Conservation (phyloP, 345 rosid genomes). For the Brassica nigra region DNA sequence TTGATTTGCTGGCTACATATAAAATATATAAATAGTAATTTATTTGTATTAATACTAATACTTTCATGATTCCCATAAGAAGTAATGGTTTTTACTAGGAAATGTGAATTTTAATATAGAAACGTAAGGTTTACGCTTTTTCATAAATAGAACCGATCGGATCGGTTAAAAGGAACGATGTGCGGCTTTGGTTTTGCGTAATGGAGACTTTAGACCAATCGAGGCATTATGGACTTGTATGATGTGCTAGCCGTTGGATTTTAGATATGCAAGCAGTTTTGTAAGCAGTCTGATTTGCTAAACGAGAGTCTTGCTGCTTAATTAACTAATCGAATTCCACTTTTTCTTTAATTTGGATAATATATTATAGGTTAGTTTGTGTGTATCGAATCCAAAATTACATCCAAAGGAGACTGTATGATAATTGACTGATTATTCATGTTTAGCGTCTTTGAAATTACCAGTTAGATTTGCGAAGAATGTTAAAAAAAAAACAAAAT, state of each 20-base stretch:
- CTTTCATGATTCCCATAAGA: not conserved
- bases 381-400: not conserved
- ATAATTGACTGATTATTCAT: not conserved
- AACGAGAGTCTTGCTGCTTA: not conserved
- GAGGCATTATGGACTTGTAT: not conserved
- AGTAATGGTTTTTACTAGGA: not conserved
- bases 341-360: not conserved
- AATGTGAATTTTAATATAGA: not conserved
- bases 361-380: not conserved
- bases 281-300: not conserved
- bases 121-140: not conserved
- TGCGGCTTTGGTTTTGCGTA: not conserved
- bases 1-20: too few species aligned
- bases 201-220: slow-evolving; percentile 23
- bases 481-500: not conserved
- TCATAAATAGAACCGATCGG: not conserved
- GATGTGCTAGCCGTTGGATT: slow-evolving; percentile 14
- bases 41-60: not conserved
- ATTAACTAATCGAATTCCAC: not conserved
- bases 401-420: not conserved
- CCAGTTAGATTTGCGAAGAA: not conserved
- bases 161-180: slow-evolving; percentile 9
- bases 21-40: not conserved
- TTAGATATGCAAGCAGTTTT: not conserved
- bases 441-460: not conserved